Conservation (phyloP, 352 stramenopile genomes). For the Phytophthora boehmeriae region DNA sequence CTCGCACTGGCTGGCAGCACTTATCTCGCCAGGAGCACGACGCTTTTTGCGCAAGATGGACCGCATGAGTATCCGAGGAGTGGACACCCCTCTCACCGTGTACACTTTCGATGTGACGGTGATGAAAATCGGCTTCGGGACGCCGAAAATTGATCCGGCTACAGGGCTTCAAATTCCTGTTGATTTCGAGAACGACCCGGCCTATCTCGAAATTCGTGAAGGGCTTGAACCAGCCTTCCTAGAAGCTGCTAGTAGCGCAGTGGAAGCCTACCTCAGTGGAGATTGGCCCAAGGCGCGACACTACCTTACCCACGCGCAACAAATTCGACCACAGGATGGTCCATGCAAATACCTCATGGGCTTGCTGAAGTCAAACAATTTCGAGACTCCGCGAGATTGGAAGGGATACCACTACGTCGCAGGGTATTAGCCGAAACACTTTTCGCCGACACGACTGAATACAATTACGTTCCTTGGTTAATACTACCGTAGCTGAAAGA, state of each 20-base stretch:
- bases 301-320: conserved; percentile 73
- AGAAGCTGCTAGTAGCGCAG: conserved; percentile 61
- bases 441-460: neutral
- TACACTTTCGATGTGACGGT: conserved; percentile 91
- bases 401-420: conserved; percentile 90
- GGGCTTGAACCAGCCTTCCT: conserved; percentile 83
- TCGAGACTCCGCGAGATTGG: conserved; percentile 91
- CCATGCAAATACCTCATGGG: conserved; percentile 91
- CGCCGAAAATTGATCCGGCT: conserved; percentile 63
- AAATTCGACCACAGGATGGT: conserved; percentile 87
- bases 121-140: conserved; percentile 77
- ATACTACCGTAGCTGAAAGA: too few species aligned
- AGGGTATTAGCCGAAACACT: conserved; percentile 51
- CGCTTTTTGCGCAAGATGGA: conserved; percentile 87
- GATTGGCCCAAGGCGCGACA: conserved; percentile 78
- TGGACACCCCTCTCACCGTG: conserved; percentile 80
- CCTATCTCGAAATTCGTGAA: conserved; percentile 87
- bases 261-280: conserved; percentile 78
- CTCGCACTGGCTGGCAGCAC: conserved; percentile 80
- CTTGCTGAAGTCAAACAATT: conserved; percentile 88
- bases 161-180: conserved; percentile 70
- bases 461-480: too few species aligned
- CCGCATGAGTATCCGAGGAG: conserved; percentile 82
- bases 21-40: conserved; percentile 70
- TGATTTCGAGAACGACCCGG: conserved; percentile 83